These are phyloP conservation scores for Umbelopsis ramanniana DNA, from an alignment of 192 early-diverging fungal species.

Conservation along the genomic window DNA sequence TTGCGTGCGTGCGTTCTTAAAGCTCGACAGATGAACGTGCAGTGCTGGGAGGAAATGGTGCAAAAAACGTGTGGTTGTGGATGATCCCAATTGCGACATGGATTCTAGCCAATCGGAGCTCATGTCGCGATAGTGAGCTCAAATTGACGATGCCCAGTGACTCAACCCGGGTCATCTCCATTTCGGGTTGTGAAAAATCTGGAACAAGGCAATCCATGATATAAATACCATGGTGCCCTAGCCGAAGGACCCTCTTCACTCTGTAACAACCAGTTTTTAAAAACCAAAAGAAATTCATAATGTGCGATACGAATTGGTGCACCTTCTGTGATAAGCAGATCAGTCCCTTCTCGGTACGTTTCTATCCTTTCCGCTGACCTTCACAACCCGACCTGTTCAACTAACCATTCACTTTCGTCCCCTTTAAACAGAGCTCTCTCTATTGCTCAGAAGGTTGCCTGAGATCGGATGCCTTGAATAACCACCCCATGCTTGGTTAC, in stretches of 20 bases:
- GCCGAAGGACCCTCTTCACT: background rate
- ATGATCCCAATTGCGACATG: slow-evolving; percentile 15
- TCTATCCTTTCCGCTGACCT: background rate
- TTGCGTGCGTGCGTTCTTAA: background rate
- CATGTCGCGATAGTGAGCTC: slow-evolving; percentile 20
- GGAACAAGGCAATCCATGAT: slow-evolving; percentile 1
- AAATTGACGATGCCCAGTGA: slow-evolving; percentile 20
- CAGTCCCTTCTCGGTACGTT: slow-evolving; percentile 30
- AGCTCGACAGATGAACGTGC: background rate
- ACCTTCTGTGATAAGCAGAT: slow-evolving; percentile 33
- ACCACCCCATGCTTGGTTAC: slow-evolving; percentile 30
- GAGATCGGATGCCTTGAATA: slow-evolving; percentile 6
- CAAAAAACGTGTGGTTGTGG: slow-evolving; percentile 8
- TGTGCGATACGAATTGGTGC: slow-evolving; percentile 39
- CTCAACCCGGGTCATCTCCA: slow-evolving; percentile 24
- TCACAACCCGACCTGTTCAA: background rate
- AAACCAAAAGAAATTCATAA: background rate
- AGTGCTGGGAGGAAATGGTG: background rate
- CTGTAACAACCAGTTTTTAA: background rate
- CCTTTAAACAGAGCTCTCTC: slow-evolving; percentile 16
- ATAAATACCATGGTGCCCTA: background rate
- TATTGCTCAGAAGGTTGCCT: slow-evolving; percentile 30
- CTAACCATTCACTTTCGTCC: background rate
- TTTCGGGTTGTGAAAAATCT: slow-evolving; percentile 25
- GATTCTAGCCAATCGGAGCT: slow-evolving; percentile 9